Percentiles rank a stretch among this genome's conserved stretches.
These are phyloP conservation scores for Pichia paraexigua DNA, from an alignment of 805 yeast genomes.

Conservation along the genomic window DNA sequence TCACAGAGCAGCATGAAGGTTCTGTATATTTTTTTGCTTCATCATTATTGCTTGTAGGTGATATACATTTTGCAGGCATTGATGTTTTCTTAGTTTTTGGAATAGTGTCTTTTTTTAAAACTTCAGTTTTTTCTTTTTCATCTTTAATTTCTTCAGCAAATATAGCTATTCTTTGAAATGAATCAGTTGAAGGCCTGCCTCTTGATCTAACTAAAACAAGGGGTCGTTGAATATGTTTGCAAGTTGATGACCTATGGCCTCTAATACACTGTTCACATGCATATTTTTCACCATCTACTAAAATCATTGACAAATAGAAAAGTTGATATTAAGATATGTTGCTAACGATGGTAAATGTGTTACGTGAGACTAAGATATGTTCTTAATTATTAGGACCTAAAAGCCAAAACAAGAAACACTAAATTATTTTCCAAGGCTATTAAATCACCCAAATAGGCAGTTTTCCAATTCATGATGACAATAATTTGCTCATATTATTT, in stretches of 20 bases:
- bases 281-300: constrained; percentile 71
- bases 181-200: constrained; percentile 71
- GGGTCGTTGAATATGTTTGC: constrained; percentile 74
- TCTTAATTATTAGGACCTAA: neutral
- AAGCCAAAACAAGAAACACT: neutral
- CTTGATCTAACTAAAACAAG: constrained; percentile 81
- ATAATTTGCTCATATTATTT: neutral
- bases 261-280: constrained; percentile 84
- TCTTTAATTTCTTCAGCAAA: constrained; percentile 34
- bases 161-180: constrained; percentile 52
- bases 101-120: neutral
- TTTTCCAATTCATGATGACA: neutral
- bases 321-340: neutral
- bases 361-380: neutral
- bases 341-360: neutral
- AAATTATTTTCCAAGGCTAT: neutral
- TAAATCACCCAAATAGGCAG: neutral
- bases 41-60: neutral
- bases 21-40: neutral
- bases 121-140: neutral
- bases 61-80: neutral
- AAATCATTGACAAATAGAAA: constrained; percentile 34
- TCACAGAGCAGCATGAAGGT: neutral
- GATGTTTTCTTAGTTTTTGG: neutral
- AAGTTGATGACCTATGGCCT: constrained; percentile 85